phyloP scores from a whole-genome alignment of 2,329 filamentous ascomycete species.

The Escovopsis sp. region DNA sequence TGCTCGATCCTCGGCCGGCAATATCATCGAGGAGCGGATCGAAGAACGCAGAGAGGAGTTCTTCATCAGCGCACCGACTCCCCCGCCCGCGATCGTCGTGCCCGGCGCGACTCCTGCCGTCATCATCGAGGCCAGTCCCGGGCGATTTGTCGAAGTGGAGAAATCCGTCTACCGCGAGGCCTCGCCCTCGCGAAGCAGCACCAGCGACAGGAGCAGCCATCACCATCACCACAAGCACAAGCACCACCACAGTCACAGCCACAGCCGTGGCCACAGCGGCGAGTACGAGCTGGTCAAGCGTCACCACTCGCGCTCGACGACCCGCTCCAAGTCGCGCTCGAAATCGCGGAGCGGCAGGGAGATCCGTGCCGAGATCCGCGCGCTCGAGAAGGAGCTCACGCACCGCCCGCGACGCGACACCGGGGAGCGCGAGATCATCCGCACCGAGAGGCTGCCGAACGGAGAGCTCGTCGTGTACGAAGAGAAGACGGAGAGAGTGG shows the following conservation, averaged over 20 bases:
- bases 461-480: conserved; percentile 50
- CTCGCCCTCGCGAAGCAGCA: conserved; percentile 29
- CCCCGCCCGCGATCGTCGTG: conserved; percentile 7
- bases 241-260: neutral
- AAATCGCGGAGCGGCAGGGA: conserved; percentile 40
- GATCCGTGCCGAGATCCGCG: conserved; percentile 56
- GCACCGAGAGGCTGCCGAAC: conserved; percentile 40
- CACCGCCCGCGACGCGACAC: conserved; percentile 20
- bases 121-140: conserved; percentile 18
- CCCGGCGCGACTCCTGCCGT: conserved; percentile 11
- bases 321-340: conserved; percentile 17
- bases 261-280: conserved; percentile 7
- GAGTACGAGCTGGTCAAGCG: conserved; percentile 19
- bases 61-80: conserved; percentile 16
- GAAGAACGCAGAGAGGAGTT: conserved; percentile 30
- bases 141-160: conserved; percentile 26
- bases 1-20: conserved; percentile 30
- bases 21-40: conserved; percentile 31
- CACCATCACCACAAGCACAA: conserved; percentile 14
- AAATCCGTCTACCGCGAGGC: conserved; percentile 32
- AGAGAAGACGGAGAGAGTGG: conserved; percentile 40
- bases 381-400: conserved; percentile 41
- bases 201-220: conserved; percentile 15
- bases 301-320: conserved; percentile 5
- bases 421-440: conserved; percentile 36